Conservation (phyloP, 1,284 basidiomycete genomes). For the Cryptococcus amylolentus region DNA sequence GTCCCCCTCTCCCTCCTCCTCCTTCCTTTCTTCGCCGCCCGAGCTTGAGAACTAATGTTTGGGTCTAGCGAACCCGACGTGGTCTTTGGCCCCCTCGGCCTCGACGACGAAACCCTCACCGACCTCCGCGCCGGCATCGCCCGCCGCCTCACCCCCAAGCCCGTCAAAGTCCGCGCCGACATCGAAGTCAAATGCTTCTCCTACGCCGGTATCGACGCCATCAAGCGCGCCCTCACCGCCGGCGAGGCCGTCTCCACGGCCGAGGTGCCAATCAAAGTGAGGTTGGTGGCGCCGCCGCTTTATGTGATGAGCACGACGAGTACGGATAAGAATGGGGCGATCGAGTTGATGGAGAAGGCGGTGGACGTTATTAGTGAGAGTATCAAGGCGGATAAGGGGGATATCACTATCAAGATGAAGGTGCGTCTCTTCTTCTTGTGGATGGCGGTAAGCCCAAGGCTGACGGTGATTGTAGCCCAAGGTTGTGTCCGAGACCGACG, state of each 20-base stretch:
- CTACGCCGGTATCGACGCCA: conserved; percentile 95
- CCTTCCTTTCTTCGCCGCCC: neutral
- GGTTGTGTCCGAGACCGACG: conserved; percentile 94
- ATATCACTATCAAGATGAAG: conserved; percentile 94
- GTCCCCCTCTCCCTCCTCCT: conserved; percentile 41
- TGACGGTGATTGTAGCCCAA: conserved; percentile 65
- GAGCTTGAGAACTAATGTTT: neutral
- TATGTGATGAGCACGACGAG: conserved; percentile 95
- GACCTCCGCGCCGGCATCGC: conserved; percentile 85
- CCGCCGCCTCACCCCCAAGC: conserved; percentile 91
- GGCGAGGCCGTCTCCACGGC: conserved; percentile 85
- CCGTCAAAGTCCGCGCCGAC: conserved; percentile 97
- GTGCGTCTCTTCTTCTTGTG: conserved; percentile 50
- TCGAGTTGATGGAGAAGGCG: conserved; percentile 88
- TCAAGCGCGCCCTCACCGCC: conserved; percentile 83
- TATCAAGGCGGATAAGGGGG: conserved; percentile 81
- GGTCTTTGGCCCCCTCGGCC: conserved; percentile 71
- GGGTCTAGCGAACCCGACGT: conserved; percentile 73
- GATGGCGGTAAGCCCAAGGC: neutral
- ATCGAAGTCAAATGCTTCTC: conserved; percentile 97
- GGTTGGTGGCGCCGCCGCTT: conserved; percentile 91
- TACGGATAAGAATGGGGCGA: conserved; percentile 93
- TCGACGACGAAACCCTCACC: conserved; percentile 59
- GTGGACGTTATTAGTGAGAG: conserved; percentile 83
- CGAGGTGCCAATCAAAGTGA: conserved; percentile 93